A percentile compares a stretch with the other conserved stretches of the same genome.
Evolutionary conservation across 2,329 filamentous ascomycete species (phyloP).

Genomic region (Colletotrichum somersetense): DNA sequence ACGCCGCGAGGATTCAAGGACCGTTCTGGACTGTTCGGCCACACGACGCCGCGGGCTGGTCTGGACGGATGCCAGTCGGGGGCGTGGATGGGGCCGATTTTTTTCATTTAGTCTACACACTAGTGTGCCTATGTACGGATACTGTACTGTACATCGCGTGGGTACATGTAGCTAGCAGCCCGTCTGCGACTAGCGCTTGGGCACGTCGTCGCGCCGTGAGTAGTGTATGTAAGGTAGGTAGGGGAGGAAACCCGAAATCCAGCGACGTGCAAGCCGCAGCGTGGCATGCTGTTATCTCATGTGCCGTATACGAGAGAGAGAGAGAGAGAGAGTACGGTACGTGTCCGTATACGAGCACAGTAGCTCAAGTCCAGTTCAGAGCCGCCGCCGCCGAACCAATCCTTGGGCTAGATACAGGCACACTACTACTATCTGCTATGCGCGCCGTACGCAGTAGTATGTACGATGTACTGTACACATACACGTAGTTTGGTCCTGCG

Average conservation of each 20-base stretch:
- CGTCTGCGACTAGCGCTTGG: constrained; percentile 4
- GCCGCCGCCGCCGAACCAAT: constrained; percentile 31
- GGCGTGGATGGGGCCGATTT: constrained; percentile 14
- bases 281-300: constrained; percentile 5
- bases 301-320: neutral
- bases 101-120: neutral
- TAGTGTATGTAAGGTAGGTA: neutral
- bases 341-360: neutral
- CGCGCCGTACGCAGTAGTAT: neutral
- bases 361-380: constrained; percentile 21
- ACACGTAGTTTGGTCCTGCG: neutral
- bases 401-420: constrained; percentile 20
- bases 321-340: neutral
- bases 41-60: constrained; percentile 24
- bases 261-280: constrained; percentile 13
- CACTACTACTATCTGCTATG: neutral
- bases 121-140: too few species aligned
- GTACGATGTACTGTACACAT: too few species aligned
- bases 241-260: too few species aligned
- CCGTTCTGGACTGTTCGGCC: constrained; percentile 35
- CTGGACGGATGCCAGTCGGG: constrained; percentile 36
- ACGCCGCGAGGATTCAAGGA: neutral
- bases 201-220: neutral
- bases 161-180: neutral
- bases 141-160: too few species aligned